Evolutionary conservation across 2,329 filamentous ascomycete species (phyloP), one percentile per base, ranked within the genome.

Genomic region (Balansia obtecta): DNA sequence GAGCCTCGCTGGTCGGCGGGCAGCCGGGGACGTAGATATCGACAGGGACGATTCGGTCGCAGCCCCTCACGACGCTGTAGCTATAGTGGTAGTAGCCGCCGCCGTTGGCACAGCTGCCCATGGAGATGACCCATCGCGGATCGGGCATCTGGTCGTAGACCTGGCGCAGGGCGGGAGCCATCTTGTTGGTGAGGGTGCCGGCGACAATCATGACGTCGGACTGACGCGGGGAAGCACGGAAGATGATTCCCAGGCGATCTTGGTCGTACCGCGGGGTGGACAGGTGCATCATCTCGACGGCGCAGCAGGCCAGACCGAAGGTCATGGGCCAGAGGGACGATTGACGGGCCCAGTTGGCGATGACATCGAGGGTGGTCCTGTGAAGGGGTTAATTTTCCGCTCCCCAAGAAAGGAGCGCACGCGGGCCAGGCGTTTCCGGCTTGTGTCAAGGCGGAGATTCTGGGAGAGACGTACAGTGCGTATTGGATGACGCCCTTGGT

Each of bases 121-220:
- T 91, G 59, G 82, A 86, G 61, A 80, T 68, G 59, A 91, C 88
- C 88, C 88, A 95, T 63, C 85, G 78, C 16, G 88, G 88, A 33
- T 95, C 88, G 32, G 88, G 88, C 88, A 95, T 95, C 74, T 95
- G 89, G 68, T 95, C 89, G 72, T 95, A 95, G 54, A 94, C 85
- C 71, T 93, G 87, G 67, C 89, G 78, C 63, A 95, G 73, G 34
- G 89, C 89, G 2, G 89, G 88, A 1, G 88, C 88, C 89, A 95
- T 95, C 75, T 95, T 95, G 76, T 95, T 95, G 59, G 88, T 94
- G 54, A 95, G 78, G 32, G 89, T 95, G 53, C 89, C 89, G 27
- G 89, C 88, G 20, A 95, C 88, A 61, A 95, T 93, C 88, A 95
- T 93, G 57, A 94, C 85, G 68, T 95, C 88, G 53, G 87, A 86